A percentile compares a stretch with the other conserved stretches of the same genome.
Conservation (phyloP, 805 yeast genomes). For the Pichia heedii region DNA sequence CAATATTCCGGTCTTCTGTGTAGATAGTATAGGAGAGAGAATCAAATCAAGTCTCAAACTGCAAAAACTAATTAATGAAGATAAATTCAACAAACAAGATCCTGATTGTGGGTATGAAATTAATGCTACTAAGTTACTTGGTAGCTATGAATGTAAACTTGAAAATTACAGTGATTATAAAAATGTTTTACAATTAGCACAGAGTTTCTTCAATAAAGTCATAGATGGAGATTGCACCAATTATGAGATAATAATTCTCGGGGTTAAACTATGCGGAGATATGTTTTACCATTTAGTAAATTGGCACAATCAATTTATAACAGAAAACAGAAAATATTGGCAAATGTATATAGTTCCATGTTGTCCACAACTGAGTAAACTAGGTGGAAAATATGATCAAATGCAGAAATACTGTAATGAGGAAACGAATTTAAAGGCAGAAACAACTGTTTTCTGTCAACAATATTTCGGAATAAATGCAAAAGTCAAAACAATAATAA, state of each 20-base stretch:
- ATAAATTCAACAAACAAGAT: background rate
- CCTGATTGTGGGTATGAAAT: background rate
- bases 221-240: background rate
- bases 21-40: slow-evolving; percentile 18
- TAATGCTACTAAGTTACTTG: background rate
- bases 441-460: background rate
- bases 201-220: background rate
- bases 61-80: slow-evolving; percentile 15
- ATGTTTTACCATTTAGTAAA: slow-evolving; percentile 15
- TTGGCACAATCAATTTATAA: slow-evolving; percentile 1
- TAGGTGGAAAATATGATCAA: background rate
- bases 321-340: background rate
- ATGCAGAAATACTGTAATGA: background rate
- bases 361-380: background rate
- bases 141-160: background rate
- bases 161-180: too few relatives aligned
- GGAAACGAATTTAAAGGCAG: background rate
- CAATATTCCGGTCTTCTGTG: slow-evolving; percentile 14
- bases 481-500: too few relatives aligned
- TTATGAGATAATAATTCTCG: slow-evolving; percentile 9
- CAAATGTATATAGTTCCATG: background rate
- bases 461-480: background rate
- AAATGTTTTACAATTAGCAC: background rate
- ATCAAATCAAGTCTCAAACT: slow-evolving; percentile 15
- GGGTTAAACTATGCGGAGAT: slow-evolving; percentile 23